Percentiles rank a stretch among this genome's conserved stretches.
Evolutionary conservation across 768 basidiomycete species (phyloP).

Genomic region (Collybiopsis luxurians): DNA sequence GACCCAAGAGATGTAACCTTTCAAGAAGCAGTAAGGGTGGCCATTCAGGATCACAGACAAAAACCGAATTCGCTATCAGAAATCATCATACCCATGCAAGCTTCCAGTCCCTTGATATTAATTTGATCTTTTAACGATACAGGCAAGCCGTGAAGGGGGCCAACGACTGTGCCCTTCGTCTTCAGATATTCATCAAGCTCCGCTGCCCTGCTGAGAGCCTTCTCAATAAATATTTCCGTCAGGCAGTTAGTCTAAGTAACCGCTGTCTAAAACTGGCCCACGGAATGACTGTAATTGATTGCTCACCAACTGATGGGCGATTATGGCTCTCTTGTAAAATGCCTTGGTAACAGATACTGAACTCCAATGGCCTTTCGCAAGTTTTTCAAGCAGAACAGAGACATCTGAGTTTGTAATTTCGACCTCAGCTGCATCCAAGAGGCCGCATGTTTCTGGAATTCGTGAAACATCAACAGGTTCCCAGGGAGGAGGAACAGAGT

Average conservation of each 20-base stretch:
- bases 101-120: conserved; percentile 64
- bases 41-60: background rate
- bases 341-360: conserved; percentile 69
- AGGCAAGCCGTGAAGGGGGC: conserved; percentile 75
- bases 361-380: conserved; percentile 55
- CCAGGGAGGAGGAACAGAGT: conserved; percentile 36
- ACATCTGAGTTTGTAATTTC: conserved; percentile 44
- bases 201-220: conserved; percentile 60
- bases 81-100: conserved; percentile 55
- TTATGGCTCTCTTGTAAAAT: conserved; percentile 72
- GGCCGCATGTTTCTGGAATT: conserved; percentile 53
- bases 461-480: conserved; percentile 51
- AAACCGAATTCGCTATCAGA: background rate
- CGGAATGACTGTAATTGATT: no score
- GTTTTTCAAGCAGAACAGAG: conserved; percentile 45
- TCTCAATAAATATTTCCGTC: conserved; percentile 80
- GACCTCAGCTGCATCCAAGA: conserved; percentile 53
- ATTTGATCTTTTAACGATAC: conserved; percentile 77
- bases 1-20: conserved; percentile 75
- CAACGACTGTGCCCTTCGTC: conserved; percentile 61
- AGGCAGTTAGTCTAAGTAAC: conserved; percentile 66
- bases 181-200: conserved; percentile 63
- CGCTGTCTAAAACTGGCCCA: no score
- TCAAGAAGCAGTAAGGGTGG: no score
- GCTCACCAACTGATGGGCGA: conserved; percentile 76